Base-by-base conservation (phyloP, 805 yeast species). In the Hanseniaspora lachancei region DNA sequence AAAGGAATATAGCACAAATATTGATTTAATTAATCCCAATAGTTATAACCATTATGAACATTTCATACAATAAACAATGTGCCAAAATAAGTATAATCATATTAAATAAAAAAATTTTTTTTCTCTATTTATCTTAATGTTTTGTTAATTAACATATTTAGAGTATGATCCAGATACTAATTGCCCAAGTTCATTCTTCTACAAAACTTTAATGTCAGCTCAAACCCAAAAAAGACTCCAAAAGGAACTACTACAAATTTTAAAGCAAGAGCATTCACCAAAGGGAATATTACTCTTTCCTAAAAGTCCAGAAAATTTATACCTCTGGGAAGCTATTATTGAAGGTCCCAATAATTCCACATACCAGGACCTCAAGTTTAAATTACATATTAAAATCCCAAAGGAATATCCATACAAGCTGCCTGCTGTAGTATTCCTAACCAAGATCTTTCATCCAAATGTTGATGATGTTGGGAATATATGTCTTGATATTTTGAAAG, bases 401-500 rank as follows among this genome's bases (percentile, higher is more conserved):
- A 67, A 69, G 42, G 73, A 74, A 61, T 81, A 80, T 63, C 86
- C 86, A 0, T 78, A 74, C 62, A 64, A 71, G 3, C 80, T 86
- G 3, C 86, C 86, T 27, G 67, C 66, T 32, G 75, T 81, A 62
- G 72, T 68, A 60, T 81, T 81, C 62, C 73, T 72, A 35, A 74
- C 80, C 44, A 82, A 84, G 18, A 75, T 79, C 75, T 78, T 79
- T 74, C 85, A 80, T 62, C 86, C 86, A 29, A 80, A 81, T 62
- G 78, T 80, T 58, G 82, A 79, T 60, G 75, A 77, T 72, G 69
- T 75, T 54, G 86, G 86, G n/a, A 75, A 78, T 59, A 81, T 81
- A 58, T 81, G 86, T 60, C 69, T 80, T 47, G 83, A 80, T 63
- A 80, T 81, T 54, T 70, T 81, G 64, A 79, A 80, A 63, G 83